Conservation (phyloP, 2,329 filamentous ascomycete species). For the Didymella pomorum region DNA sequence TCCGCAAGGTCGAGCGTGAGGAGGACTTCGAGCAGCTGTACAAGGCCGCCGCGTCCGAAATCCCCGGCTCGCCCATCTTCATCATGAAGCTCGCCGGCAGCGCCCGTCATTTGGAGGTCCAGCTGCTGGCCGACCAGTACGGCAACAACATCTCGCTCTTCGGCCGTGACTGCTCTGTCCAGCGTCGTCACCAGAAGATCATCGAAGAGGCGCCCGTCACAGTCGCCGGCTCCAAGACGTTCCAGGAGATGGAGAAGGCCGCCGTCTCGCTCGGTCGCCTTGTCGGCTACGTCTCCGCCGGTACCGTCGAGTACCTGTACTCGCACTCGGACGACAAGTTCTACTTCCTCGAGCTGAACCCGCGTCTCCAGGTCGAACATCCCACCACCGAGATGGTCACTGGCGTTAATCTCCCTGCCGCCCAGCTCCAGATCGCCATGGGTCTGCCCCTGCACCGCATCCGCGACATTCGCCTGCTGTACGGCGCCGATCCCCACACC, state of each 20-base stretch:
- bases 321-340: conserved; percentile 98
- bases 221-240: conserved; percentile 87
- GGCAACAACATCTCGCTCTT: conserved; percentile 99
- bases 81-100: conserved; percentile 99
- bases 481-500: conserved; percentile 91
- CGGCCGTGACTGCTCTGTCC: conserved; percentile 97
- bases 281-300: conserved; percentile 97
- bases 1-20: conserved; percentile 89
- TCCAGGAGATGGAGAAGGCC: conserved; percentile 95
- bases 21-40: conserved; percentile 87
- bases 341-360: conserved; percentile 98
- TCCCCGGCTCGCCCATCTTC: conserved; percentile 98
- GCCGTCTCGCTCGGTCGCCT: conserved; percentile 92
- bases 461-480: conserved; percentile 92
- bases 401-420: conserved; percentile 94
- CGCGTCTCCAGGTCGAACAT: conserved; percentile 98
- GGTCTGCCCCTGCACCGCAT: conserved; percentile 95
- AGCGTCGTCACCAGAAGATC: conserved; percentile 98
- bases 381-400: conserved; percentile 99
- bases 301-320: conserved; percentile 99
- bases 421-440: conserved; percentile 99
- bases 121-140: conserved; percentile 97
- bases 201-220: conserved; percentile 99
- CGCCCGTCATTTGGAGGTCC: conserved; percentile 95
- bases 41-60: conserved; percentile 95